Base-by-base conservation (phyloP, 306 rosid genomes). In the Sicyos baderoa region DNA sequence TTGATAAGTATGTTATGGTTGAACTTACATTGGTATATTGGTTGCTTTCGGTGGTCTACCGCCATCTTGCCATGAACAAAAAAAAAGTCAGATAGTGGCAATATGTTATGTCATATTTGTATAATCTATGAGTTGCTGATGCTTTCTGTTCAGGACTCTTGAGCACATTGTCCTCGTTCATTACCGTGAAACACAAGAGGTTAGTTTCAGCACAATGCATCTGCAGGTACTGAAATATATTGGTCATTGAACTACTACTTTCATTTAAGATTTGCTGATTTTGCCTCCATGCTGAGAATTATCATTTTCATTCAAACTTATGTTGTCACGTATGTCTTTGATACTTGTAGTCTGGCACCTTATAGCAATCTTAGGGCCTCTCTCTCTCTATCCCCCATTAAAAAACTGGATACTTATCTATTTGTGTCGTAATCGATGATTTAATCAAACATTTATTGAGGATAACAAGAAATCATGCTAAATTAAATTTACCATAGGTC, bases 91-190 rank as follows among this genome's bases (percentile, higher is more conserved):
- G 32, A 44, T 15, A 21, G 54, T 47, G 40, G 71, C 71, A 21
- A 11, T 22, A 45, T 65, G 45, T 21, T 45, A 13, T 65, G 18
- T 22, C 54, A 45, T 45, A 45, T 21, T 65, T 65, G 37, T 47
- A 45, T 12, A 61, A 56, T 68, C 7, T 52, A 54, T 62, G 62
- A 72, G 67, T 50, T 44, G 68, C 32, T 25, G 47, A 52, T 74
- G 55, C 68, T 82, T 84, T 75, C 73, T 59, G 83, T 85, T 81
- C 96, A 94, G 99, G 97, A 88, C 86, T 71, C 80, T 85, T 80
- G 97, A 94, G 76, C 97, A 94, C 77, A 79, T 94, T 37, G 97
- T 94, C 81, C 97, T 94, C 70, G 99, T 94, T 80, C 99, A 94
- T 85, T 94, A 94, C 74, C 99, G 97, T 54, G 97, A 90, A 84